Conservation (phyloP, 192 early-diverging fungal genomes). For the Coemansia sp. region DNA sequence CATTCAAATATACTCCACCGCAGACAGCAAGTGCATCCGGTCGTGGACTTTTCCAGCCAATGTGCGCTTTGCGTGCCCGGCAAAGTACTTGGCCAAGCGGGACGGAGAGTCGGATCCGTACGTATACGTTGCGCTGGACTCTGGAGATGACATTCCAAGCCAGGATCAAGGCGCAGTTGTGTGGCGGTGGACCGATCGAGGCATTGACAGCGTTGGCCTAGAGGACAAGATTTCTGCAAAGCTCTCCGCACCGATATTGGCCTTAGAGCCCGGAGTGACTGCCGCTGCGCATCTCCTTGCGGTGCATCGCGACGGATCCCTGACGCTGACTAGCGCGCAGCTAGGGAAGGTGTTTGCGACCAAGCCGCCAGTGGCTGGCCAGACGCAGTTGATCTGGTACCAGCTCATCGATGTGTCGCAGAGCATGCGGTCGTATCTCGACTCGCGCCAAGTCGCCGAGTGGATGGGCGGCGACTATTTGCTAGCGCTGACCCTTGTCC, state of each 20-base stretch:
- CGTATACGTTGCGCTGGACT: slow-evolving; percentile 40
- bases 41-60: slow-evolving; percentile 54
- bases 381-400: slow-evolving; percentile 37
- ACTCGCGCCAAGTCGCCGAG: slow-evolving; percentile 52
- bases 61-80: slow-evolving; percentile 53
- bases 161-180: slow-evolving; percentile 21
- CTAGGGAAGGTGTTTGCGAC: slow-evolving; percentile 14
- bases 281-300: slow-evolving; percentile 30
- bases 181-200: slow-evolving; percentile 55
- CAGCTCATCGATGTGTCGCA: slow-evolving; percentile 48
- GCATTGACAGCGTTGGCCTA: slow-evolving; percentile 48
- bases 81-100: slow-evolving; percentile 34
- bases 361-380: slow-evolving; percentile 13
- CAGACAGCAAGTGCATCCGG: slow-evolving; percentile 54
- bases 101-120: slow-evolving; percentile 17
- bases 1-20: slow-evolving; percentile 46
- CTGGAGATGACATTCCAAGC: slow-evolving; percentile 20
- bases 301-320: slow-evolving; percentile 37
- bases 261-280: slow-evolving; percentile 41
- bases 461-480: slow-evolving; percentile 40
- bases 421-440: slow-evolving; percentile 56
- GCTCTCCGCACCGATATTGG: slow-evolving; percentile 20
- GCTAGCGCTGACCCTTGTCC: slow-evolving; percentile 28
- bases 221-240: slow-evolving; percentile 41
- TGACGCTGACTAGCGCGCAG: slow-evolving; percentile 27